These are phyloP conservation scores for Serendipita sp. DNA, from an alignment of 768 basidiomycete genomes.

Conservation along the genomic window DNA sequence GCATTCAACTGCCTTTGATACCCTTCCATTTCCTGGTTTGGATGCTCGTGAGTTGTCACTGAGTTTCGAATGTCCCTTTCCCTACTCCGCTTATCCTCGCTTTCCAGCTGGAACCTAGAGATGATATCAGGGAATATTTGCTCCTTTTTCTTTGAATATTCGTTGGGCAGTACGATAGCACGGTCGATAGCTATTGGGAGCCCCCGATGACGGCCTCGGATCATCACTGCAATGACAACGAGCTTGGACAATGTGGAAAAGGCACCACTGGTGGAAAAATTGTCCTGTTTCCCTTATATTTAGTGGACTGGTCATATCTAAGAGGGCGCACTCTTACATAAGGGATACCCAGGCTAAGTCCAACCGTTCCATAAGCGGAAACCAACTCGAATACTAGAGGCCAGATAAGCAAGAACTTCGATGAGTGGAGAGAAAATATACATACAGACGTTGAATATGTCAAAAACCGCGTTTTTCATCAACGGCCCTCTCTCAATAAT, in stretches of 20 bases:
- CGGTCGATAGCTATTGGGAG: constrained; percentile 79
- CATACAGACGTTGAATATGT: constrained; percentile 64
- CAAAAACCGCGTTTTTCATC: constrained; percentile 53
- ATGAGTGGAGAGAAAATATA: constrained; percentile 15
- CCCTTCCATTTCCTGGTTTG: background rate
- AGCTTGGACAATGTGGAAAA: constrained; percentile 74
- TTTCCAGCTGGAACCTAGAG: background rate
- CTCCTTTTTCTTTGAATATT: constrained; percentile 21
- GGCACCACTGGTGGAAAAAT: constrained; percentile 67
- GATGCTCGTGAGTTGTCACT: background rate
- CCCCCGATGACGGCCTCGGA: constrained; percentile 84
- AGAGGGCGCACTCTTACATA: constrained; percentile 30
- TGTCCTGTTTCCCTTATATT: constrained; percentile 31
- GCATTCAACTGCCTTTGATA: background rate
- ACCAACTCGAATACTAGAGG: constrained; percentile 28
- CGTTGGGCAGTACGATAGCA: constrained; percentile 64
- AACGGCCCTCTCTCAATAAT: constrained; percentile 72
- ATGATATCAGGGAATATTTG: background rate
- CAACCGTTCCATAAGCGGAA: constrained; percentile 79
- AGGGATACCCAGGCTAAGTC: constrained; percentile 79
- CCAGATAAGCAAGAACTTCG: background rate
- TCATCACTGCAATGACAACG: constrained; percentile 75
- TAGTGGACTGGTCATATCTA: background rate
- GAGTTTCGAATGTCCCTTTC: background rate
- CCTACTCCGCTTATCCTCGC: background rate